These are phyloP conservation scores for Ashbya aceris DNA, from an alignment of 1,139 yeast genomes.

Conservation along the genomic window DNA sequence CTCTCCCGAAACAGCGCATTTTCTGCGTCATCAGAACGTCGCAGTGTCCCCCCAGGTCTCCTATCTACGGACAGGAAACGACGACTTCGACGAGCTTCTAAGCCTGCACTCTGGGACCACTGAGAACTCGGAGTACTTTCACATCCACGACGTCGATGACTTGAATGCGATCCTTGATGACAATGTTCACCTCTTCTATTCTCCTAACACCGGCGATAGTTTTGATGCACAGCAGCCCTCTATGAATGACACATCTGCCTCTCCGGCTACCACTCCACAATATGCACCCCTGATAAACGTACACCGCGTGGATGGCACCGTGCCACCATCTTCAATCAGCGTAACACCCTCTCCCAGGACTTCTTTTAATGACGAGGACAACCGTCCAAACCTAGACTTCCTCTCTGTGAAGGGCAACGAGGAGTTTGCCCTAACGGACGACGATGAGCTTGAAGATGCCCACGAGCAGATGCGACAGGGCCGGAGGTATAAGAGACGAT, in stretches of 20 bases:
- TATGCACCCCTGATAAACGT: slow-evolving; percentile 2
- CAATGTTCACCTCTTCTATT: neutral
- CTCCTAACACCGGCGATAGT: neutral
- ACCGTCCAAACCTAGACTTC: slow-evolving; percentile 4
- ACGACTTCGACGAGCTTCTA: slow-evolving; percentile 23
- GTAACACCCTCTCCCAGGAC: slow-evolving; percentile 5
- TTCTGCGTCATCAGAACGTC: slow-evolving; percentile 1
- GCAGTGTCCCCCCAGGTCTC: slow-evolving; percentile 19
- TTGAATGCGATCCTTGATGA: slow-evolving; percentile 1
- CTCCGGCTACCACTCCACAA: slow-evolving; percentile 1
- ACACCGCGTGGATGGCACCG: neutral
- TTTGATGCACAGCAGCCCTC: neutral
- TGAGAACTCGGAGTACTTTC: slow-evolving; percentile 4
- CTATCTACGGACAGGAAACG: slow-evolving; percentile 18
- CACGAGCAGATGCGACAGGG: slow-evolving; percentile 24
- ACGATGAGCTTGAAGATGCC: slow-evolving; percentile 5
- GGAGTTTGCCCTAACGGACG: slow-evolving; percentile 5
- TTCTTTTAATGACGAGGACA: slow-evolving; percentile 6
- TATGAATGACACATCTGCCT: neutral
- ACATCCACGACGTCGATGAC: neutral
- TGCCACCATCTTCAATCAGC: slow-evolving; percentile 3
- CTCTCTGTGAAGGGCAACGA: slow-evolving; percentile 7
- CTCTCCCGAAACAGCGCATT: neutral
- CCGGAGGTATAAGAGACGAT: slow-evolving; percentile 19
- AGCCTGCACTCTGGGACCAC: slow-evolving; percentile 22